These are phyloP conservation scores for Zymoseptoria tritici DNA, from an alignment of 2,329 filamentous ascomycete genomes.

Conservation along the genomic window DNA sequence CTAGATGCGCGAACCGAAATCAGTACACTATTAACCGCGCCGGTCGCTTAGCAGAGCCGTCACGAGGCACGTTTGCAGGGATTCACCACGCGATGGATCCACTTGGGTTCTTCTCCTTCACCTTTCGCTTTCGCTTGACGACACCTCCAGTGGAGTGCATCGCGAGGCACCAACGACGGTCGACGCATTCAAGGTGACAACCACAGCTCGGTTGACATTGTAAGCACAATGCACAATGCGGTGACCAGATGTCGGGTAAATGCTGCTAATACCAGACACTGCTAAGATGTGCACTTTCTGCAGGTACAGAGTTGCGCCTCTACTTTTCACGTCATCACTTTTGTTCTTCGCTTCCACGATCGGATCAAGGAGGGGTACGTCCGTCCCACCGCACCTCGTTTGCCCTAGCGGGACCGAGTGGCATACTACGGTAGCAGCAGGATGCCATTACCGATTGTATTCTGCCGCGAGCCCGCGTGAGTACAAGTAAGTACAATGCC, in stretches of 20 bases:
- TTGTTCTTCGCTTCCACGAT: not conserved
- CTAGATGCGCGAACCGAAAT: not conserved
- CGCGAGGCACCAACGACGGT: not conserved
- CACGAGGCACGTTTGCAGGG: not conserved
- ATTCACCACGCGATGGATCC: not conserved
- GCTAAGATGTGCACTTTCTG: not conserved
- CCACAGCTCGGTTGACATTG: not conserved
- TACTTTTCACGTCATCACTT: not conserved
- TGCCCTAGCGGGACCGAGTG: not conserved
- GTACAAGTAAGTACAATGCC: not conserved
- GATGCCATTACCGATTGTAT: not conserved
- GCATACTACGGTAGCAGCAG: not conserved
- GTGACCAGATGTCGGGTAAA: not conserved
- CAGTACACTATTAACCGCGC: not conserved
- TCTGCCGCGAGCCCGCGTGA: not conserved
- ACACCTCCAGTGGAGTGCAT: not conserved
- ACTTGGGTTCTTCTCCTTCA: not conserved
- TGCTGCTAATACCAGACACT: not conserved
- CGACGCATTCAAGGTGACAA: not conserved
- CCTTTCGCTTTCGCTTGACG: not conserved
- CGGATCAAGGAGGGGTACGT: not conserved
- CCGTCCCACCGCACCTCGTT: not conserved
- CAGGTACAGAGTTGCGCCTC: not conserved
- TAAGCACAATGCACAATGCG: not conserved
- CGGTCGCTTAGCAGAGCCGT: not conserved